Evolutionary conservation across 2,329 filamentous ascomycete species (phyloP).

Genomic region (Clonostachys rosea): DNA sequence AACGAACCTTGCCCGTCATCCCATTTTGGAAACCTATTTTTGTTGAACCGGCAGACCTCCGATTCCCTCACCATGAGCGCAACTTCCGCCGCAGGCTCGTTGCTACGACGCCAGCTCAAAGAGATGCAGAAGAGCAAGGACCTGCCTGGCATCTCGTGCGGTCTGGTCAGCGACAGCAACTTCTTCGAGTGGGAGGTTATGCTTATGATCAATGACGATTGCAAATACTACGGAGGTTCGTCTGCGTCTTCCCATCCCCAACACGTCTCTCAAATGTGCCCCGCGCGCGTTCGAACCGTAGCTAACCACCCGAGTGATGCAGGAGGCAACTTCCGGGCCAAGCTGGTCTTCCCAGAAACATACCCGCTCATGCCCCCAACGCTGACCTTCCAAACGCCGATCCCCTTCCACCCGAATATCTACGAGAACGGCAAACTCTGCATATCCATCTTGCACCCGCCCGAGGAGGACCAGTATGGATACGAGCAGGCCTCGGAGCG

Average conservation of each 20-base stretch:
- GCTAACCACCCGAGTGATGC: not conserved
- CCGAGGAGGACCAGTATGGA: conserved; percentile 88
- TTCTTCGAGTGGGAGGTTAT: conserved; percentile 99
- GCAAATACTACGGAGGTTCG: conserved; percentile 87
- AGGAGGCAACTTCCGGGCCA: conserved; percentile 91
- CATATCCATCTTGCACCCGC: conserved; percentile 94
- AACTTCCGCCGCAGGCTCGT: conserved; percentile 57
- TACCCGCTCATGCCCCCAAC: conserved; percentile 88
- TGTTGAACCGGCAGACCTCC: no score
- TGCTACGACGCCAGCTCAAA: conserved; percentile 84
- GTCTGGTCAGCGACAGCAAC: conserved; percentile 77
- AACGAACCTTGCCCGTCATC: not conserved
- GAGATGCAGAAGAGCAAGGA: conserved; percentile 91
- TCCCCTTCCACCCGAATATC: conserved; percentile 92
- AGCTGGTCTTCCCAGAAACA: conserved; percentile 74
- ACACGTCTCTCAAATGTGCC: not conserved
- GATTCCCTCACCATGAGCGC: conserved; percentile 26
- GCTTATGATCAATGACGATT: conserved; percentile 96
- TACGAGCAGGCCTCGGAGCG: conserved; percentile 89
- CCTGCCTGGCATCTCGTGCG: conserved; percentile 90
- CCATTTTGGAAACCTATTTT: no score
- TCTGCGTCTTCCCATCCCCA: conserved; percentile 6
- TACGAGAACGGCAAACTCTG: conserved; percentile 85
- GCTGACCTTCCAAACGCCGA: conserved; percentile 78
- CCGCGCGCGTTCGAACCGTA: not conserved